A percentile compares a stretch with the other conserved stretches of the same genome.
These are phyloP conservation scores for Boletus reticulatus DNA, from an alignment of 768 basidiomycete species.

Conservation along the genomic window DNA sequence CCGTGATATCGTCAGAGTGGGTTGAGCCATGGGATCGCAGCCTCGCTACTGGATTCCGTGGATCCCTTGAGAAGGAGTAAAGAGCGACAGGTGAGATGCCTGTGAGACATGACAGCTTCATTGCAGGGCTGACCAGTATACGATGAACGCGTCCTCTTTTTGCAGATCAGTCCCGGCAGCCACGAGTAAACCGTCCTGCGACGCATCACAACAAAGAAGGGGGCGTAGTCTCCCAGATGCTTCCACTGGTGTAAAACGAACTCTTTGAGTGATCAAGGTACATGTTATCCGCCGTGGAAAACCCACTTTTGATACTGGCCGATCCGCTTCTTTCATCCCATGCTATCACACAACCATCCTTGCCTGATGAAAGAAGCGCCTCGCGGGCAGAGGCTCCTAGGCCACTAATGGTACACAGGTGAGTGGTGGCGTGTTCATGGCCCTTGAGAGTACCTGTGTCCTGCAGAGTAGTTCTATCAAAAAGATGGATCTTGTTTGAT, in stretches of 20 bases:
- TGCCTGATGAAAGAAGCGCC: conserved; percentile 62
- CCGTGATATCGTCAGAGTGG: conserved; percentile 92
- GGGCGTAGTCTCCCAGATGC: conserved; percentile 40
- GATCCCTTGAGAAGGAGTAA: conserved; percentile 60
- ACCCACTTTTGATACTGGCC: conserved; percentile 60
- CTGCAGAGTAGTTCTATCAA: conserved; percentile 57
- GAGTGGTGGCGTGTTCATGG: conserved; percentile 57
- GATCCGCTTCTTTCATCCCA: conserved; percentile 69
- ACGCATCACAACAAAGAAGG: conserved; percentile 69
- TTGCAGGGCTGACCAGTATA: conserved; percentile 66
- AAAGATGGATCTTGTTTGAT: conserved; percentile 62
- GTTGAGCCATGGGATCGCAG: conserved; percentile 79
- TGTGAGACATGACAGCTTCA: neutral
- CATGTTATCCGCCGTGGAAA: neutral
- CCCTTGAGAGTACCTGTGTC: conserved; percentile 48
- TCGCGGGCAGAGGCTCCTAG: conserved; percentile 42
- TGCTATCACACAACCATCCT: conserved; percentile 65
- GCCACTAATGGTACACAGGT: conserved; percentile 43
- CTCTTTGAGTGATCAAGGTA: conserved; percentile 40
- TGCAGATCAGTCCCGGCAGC: conserved; percentile 83
- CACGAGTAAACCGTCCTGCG: conserved; percentile 65
- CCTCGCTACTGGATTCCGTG: conserved; percentile 68
- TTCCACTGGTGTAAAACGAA: conserved; percentile 41
- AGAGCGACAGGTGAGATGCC: neutral
- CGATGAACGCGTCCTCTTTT: conserved; percentile 75